These are phyloP conservation scores for Clathrus columnatus DNA, from an alignment of 768 basidiomycete species.

Conservation along the genomic window DNA sequence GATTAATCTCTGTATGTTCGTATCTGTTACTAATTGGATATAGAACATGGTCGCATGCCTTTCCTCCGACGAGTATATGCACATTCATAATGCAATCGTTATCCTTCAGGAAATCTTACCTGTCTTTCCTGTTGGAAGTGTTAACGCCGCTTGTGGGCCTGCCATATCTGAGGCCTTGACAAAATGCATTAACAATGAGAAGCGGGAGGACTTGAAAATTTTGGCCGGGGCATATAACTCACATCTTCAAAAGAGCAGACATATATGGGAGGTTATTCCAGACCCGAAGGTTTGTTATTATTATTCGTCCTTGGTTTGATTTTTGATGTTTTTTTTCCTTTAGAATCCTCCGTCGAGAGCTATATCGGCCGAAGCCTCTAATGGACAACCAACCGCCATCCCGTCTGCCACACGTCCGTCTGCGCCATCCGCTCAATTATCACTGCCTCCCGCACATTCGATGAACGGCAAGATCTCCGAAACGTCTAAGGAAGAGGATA, in stretches of 20 bases:
- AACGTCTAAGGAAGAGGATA: constrained; percentile 22
- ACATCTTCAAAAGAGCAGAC: not conserved
- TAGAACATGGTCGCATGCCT: constrained; percentile 78
- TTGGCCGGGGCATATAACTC: constrained; percentile 55
- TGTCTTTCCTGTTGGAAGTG: constrained; percentile 71
- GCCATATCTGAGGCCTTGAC: constrained; percentile 54
- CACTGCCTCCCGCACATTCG: not conserved
- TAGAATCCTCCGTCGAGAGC: not conserved
- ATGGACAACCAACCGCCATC: not conserved
- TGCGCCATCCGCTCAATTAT: not conserved
- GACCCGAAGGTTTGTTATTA: constrained; percentile 22
- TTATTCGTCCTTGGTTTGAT: constrained; percentile 11
- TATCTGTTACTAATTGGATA: constrained; percentile 9
- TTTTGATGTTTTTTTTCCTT: not conserved
- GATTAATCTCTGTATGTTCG: not conserved
- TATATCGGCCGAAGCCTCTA: not conserved
- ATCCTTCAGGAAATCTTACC: constrained; percentile 86
- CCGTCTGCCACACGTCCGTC: not conserved
- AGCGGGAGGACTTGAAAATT: constrained; percentile 77
- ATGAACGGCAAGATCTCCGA: constrained; percentile 18
- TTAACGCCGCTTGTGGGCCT: constrained; percentile 42
- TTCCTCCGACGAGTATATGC: constrained; percentile 88
- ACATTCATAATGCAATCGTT: constrained; percentile 93
- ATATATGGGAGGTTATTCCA: constrained; percentile 2
- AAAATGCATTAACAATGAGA: constrained; percentile 62